Evolutionary conservation across 441 rosid species (phyloP).

Genomic region (Bruguiera hainesii): DNA sequence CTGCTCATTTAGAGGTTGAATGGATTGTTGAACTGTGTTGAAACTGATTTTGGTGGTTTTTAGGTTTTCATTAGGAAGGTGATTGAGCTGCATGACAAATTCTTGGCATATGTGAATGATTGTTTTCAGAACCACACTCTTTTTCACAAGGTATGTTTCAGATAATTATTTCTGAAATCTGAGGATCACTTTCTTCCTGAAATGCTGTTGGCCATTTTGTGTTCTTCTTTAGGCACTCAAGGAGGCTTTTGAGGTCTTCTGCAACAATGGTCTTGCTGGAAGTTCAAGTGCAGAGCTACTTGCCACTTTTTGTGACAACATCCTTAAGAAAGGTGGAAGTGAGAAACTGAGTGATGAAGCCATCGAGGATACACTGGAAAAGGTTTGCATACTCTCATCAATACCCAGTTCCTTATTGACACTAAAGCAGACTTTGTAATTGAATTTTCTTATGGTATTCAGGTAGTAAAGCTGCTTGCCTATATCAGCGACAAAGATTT

Average conservation of each 20-base stretch:
- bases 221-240: conserved; percentile 62
- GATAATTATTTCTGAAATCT: neutral
- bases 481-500: conserved; percentile 74
- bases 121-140: conserved; percentile 85
- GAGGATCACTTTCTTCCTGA: neutral
- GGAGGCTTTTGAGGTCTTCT: conserved; percentile 94
- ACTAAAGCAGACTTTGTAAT: neutral
- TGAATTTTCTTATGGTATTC: conserved; percentile 19
- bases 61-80: conserved; percentile 92
- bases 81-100: conserved; percentile 87
- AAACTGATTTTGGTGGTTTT: conserved; percentile 21
- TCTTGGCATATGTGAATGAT: conserved; percentile 76
- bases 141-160: conserved; percentile 75
- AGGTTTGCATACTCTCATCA: conserved; percentile 41
- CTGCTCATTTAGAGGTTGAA: neutral
- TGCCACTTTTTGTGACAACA: conserved; percentile 70
- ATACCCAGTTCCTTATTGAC: neutral
- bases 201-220: conserved; percentile 7
- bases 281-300: conserved; percentile 73
- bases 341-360: conserved; percentile 86
- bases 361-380: conserved; percentile 77
- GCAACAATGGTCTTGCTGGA: conserved; percentile 86
- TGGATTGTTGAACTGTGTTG: neutral
- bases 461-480: conserved; percentile 64
- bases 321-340: conserved; percentile 76